A percentile compares a stretch with the other conserved stretches of the same genome.
Evolutionary conservation across 257 asterid genomes (phyloP).

Genomic region (Eustoma russellianum): DNA sequence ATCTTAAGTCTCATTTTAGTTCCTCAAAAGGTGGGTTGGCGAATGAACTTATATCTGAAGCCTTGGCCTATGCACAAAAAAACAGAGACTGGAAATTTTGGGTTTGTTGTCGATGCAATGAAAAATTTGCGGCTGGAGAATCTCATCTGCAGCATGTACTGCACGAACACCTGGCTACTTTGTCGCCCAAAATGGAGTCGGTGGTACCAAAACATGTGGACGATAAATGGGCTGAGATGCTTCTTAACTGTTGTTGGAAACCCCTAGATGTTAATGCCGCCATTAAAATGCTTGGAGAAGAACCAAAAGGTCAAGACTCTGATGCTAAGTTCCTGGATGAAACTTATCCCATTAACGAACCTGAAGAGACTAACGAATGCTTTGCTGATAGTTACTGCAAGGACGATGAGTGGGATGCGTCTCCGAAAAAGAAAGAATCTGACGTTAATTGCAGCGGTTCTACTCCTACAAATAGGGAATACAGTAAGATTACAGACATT

Average conservation of each 20-base stretch:
- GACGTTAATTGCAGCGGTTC: slow-evolving; percentile 31
- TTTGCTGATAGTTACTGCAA: slow-evolving; percentile 52
- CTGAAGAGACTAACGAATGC: slow-evolving; percentile 48
- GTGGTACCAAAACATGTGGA: slow-evolving; percentile 67
- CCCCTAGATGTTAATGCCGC: slow-evolving; percentile 65
- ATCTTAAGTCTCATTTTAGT: slow-evolving; percentile 51
- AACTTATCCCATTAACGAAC: slow-evolving; percentile 23
- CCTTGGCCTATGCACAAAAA: slow-evolving; percentile 47
- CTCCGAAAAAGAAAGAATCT: slow-evolving; percentile 39
- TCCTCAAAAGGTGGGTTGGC: slow-evolving; percentile 36
- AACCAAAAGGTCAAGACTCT: slow-evolving; percentile 29
- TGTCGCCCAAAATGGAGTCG: slow-evolving; percentile 67
- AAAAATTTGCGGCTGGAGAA: slow-evolving; percentile 43
- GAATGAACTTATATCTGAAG: slow-evolving; percentile 50
- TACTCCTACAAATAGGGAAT: slow-evolving; percentile 35
- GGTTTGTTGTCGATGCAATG: slow-evolving; percentile 58
- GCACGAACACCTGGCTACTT: slow-evolving; percentile 57
- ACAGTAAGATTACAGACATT: slow-evolving; percentile 39
- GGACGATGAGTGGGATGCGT: slow-evolving; percentile 54
- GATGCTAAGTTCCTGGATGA: slow-evolving; percentile 43
- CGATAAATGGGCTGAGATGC: slow-evolving; percentile 82
- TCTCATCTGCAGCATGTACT: slow-evolving; percentile 42
- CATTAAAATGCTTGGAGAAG: slow-evolving; percentile 38
- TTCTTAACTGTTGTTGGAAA: slow-evolving; percentile 75
- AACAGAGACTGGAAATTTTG: slow-evolving; percentile 57